Evolutionary conservation across 2,329 filamentous ascomycete genomes (phyloP).

Genomic region (Paecilomyces formosus): DNA sequence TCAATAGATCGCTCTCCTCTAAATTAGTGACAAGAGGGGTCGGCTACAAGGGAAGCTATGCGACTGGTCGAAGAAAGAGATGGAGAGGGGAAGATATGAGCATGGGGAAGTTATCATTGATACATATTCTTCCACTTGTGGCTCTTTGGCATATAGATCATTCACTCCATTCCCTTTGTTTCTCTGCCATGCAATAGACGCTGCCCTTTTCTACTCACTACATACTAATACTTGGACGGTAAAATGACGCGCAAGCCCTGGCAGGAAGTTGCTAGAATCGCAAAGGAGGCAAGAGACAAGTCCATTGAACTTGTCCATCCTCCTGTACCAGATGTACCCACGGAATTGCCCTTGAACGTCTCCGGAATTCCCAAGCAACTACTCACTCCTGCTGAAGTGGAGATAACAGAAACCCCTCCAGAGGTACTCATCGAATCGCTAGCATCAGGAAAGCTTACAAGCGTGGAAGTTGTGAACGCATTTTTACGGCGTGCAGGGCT

Average conservation of each 20-base stretch:
- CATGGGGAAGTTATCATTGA: not conserved
- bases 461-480: conserved; percentile 41
- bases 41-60: not conserved
- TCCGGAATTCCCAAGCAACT: conserved; percentile 35
- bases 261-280: conserved; percentile 28
- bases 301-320: conserved; percentile 30
- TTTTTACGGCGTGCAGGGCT: conserved; percentile 50
- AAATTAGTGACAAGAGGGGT: not conserved
- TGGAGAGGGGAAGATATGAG: not conserved
- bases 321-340: conserved; percentile 24
- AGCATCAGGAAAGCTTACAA: conserved; percentile 36
- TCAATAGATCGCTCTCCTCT: not conserved
- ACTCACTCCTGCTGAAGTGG: conserved; percentile 40
- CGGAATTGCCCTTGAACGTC: conserved; percentile 19
- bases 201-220: not conserved
- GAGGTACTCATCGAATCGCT: conserved; percentile 36
- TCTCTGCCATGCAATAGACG: not conserved
- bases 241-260: conserved; percentile 14
- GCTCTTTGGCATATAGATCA: not conserved
- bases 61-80: not conserved
- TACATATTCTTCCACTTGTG: not conserved
- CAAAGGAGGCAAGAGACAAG: conserved; percentile 31
- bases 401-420: conserved; percentile 45
- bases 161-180: not conserved
- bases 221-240: not conserved